These are phyloP conservation scores for Syzygium aromaticum DNA, from an alignment of 345 rosid genomes.

Conservation along the genomic window DNA sequence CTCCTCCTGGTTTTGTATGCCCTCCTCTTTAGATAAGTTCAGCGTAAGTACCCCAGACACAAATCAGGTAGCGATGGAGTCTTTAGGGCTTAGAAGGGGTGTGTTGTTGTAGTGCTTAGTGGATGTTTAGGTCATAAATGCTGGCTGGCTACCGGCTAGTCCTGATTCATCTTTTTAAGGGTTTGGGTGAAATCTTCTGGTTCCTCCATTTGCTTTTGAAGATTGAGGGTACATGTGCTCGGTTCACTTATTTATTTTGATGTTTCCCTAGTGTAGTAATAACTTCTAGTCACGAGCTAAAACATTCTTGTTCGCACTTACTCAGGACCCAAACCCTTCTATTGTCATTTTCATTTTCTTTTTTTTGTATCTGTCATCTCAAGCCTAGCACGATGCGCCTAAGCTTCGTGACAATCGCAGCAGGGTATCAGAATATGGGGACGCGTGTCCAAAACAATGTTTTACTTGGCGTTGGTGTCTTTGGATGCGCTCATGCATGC, in stretches of 20 bases:
- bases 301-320: background rate
- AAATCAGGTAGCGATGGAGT: background rate
- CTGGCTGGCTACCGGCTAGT: background rate
- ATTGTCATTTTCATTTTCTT: background rate
- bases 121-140: background rate
- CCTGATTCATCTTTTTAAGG: background rate
- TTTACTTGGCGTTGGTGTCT: background rate
- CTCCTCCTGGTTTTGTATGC: slow-evolving; percentile 37
- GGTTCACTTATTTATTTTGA: background rate
- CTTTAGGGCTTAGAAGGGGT: background rate
- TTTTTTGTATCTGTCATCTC: background rate
- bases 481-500: background rate
- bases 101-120: background rate
- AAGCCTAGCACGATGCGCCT: background rate
- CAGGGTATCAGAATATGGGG: background rate
- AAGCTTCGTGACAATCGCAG: background rate
- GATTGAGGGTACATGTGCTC: background rate
- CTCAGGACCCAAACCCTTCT: background rate
- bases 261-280: background rate
- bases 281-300: background rate
- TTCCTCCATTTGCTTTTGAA: background rate
- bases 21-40: slow-evolving; percentile 10
- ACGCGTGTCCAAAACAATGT: background rate
- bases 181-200: background rate
- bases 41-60: background rate